A percentile compares a stretch with the other conserved stretches of the same genome.
Evolutionary conservation across 495 filamentous ascomycete species (phyloP).

Genomic region (Xylaria bambusicola): DNA sequence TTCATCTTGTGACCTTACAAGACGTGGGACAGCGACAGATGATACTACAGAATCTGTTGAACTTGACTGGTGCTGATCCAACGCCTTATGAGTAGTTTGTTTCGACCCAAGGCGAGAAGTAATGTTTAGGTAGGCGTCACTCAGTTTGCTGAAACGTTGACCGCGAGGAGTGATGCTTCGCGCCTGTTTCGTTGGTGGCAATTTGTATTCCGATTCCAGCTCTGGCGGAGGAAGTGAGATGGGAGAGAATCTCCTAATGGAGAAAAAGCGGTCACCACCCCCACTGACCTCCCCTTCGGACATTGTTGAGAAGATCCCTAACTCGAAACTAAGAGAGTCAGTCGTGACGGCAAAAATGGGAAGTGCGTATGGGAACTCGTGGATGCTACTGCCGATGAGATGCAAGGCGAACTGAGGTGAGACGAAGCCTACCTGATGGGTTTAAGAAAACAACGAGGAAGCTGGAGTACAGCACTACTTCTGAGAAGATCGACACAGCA

Average conservation of each 20-base stretch:
- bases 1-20: slow-evolving; percentile 29
- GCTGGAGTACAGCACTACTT: no score
- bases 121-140: slow-evolving; percentile 27
- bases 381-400: no score
- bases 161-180: slow-evolving; percentile 13
- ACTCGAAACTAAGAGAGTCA: background rate
- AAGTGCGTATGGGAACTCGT: background rate
- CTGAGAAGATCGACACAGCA: no score
- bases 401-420: no score
- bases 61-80: background rate
- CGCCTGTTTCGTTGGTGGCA: background rate
- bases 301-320: background rate
- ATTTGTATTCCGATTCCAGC: background rate
- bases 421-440: no score
- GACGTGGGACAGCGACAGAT: background rate
- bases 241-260: background rate
- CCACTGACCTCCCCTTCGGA: background rate
- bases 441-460: no score
- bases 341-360: background rate
- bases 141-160: slow-evolving; percentile 19
- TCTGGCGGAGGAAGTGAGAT: background rate
- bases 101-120: slow-evolving; percentile 1
- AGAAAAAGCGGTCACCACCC: slow-evolving; percentile 11
- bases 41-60: background rate
- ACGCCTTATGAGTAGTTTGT: background rate